Evolutionary conservation across 352 stramenopile species (phyloP).

Genomic region (Globisporangium viniferum): DNA sequence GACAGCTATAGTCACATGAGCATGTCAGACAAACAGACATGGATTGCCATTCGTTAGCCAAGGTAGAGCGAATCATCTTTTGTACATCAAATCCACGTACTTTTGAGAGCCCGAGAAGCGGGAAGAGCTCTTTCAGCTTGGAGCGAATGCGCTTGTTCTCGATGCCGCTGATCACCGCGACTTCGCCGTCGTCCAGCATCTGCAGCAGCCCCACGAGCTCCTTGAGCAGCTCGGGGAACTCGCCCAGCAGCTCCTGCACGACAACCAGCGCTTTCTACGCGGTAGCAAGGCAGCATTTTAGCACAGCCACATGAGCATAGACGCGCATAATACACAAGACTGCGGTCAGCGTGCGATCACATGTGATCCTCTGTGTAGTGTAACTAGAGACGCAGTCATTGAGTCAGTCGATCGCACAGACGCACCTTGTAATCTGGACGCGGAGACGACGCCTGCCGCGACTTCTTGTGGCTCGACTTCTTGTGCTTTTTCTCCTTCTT

Average conservation of each 20-base stretch:
- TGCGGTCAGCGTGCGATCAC: background rate
- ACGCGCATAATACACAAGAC: background rate
- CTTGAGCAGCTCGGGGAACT: constrained; percentile 60
- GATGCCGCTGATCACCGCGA: constrained; percentile 73
- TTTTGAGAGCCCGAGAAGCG: constrained; percentile 64
- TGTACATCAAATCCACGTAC: constrained; percentile 16
- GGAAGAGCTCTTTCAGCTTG: constrained; percentile 68
- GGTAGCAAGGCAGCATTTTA: background rate
- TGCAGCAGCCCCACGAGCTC: constrained; percentile 70
- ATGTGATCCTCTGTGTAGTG: background rate
- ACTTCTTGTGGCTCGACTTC: constrained; percentile 23
- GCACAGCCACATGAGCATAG: background rate
- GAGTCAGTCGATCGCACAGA: background rate
- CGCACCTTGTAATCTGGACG: constrained; percentile 13
- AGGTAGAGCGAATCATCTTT: background rate
- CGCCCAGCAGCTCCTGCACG: constrained; percentile 50
- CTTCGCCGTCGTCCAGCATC: constrained; percentile 73
- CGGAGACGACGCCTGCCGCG: background rate
- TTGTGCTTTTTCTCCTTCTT: constrained; percentile 30
- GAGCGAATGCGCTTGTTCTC: constrained; percentile 65
- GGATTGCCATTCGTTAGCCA: background rate
- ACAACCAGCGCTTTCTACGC: constrained; percentile 42
- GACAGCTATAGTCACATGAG: constrained; percentile 24
- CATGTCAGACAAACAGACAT: background rate
- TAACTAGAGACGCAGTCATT: background rate